Evolutionary conservation across 2,329 filamentous ascomycete genomes (phyloP).

Genomic region (Colletotrichum acutatum): DNA sequence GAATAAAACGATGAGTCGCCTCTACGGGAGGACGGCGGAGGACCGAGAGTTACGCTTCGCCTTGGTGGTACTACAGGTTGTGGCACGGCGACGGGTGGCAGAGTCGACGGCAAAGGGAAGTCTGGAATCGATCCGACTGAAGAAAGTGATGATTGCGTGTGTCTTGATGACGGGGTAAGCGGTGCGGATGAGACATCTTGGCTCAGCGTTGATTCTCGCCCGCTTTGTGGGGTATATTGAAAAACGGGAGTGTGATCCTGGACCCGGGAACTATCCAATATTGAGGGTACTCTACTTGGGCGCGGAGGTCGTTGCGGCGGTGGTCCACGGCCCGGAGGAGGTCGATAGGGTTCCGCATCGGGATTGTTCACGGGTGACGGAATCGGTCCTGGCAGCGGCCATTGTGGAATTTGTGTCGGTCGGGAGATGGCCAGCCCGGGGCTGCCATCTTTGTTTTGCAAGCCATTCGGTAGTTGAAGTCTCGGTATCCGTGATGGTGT

Average conservation of each 20-base stretch:
- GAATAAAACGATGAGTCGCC: slow-evolving; percentile 75
- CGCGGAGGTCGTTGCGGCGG: slow-evolving; percentile 69
- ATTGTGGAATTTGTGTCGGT: slow-evolving; percentile 64
- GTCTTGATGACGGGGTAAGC: slow-evolving; percentile 60
- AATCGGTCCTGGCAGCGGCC: slow-evolving; percentile 60
- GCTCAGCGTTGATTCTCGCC: slow-evolving; percentile 48
- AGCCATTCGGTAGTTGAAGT: slow-evolving; percentile 45
- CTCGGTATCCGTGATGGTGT: slow-evolving; percentile 41
- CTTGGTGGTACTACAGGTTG: slow-evolving; percentile 48
- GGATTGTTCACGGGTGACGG: slow-evolving; percentile 44
- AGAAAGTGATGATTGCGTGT: slow-evolving; percentile 64
- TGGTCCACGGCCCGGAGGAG: slow-evolving; percentile 60
- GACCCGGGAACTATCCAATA: slow-evolving; percentile 65
- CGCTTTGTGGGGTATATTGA: slow-evolving; percentile 53
- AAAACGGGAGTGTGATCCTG: slow-evolving; percentile 68
- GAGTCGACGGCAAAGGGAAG: slow-evolving; percentile 59
- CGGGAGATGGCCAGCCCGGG: slow-evolving; percentile 61
- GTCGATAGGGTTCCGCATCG: slow-evolving; percentile 57
- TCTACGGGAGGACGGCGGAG: slow-evolving; percentile 69
- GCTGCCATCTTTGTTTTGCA: slow-evolving; percentile 52
- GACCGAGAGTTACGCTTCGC: slow-evolving; percentile 66
- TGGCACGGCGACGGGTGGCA: slow-evolving; percentile 34
- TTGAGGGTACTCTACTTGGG: slow-evolving; percentile 69
- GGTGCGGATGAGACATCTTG: slow-evolving; percentile 53
- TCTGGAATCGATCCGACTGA: slow-evolving; percentile 70